These are phyloP conservation scores for Suillus placidus DNA, from an alignment of 768 basidiomycete genomes.

Conservation along the genomic window DNA sequence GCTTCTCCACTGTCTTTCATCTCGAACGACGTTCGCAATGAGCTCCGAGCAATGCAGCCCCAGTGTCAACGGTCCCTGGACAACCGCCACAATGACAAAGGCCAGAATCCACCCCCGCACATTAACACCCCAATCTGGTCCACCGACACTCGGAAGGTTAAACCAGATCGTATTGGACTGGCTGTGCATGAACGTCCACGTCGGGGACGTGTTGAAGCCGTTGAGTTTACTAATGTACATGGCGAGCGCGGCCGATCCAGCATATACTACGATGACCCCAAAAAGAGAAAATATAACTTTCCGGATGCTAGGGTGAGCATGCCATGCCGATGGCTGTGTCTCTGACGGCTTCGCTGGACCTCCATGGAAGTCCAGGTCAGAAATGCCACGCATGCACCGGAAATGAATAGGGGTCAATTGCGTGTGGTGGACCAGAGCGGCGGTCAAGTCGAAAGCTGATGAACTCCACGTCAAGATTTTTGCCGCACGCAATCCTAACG, in stretches of 20 bases:
- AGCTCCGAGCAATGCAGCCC: slow-evolving; percentile 32
- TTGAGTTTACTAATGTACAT: not conserved
- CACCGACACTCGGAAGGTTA: slow-evolving; percentile 19
- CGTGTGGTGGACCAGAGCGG: too few relatives aligned
- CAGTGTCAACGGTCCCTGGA: slow-evolving; percentile 34
- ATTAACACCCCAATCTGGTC: not conserved
- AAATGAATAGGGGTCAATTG: too few relatives aligned
- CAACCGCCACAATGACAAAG: slow-evolving; percentile 28
- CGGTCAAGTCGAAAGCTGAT: too few relatives aligned
- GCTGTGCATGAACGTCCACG: slow-evolving; percentile 32
- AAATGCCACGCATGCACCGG: too few relatives aligned
- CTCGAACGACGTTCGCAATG: slow-evolving; percentile 30
- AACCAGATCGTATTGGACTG: slow-evolving; percentile 25
- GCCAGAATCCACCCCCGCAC: slow-evolving; percentile 28
- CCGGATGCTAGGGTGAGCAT: slow-evolving; percentile 23
- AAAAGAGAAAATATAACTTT: slow-evolving; percentile 27
- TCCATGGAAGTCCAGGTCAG: too few relatives aligned
- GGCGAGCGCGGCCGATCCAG: slow-evolving; percentile 24
- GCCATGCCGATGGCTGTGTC: too few relatives aligned
- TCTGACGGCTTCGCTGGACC: too few relatives aligned
- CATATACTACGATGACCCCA: slow-evolving; percentile 22
- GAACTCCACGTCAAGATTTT: slow-evolving; percentile 36
- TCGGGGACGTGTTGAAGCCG: not conserved
- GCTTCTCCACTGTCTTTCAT: slow-evolving; percentile 31
- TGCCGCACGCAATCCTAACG: slow-evolving; percentile 23